phyloP scores from a whole-genome alignment of 2,329 filamentous ascomycete genomes.

The Neofusicoccum parvum region DNA sequence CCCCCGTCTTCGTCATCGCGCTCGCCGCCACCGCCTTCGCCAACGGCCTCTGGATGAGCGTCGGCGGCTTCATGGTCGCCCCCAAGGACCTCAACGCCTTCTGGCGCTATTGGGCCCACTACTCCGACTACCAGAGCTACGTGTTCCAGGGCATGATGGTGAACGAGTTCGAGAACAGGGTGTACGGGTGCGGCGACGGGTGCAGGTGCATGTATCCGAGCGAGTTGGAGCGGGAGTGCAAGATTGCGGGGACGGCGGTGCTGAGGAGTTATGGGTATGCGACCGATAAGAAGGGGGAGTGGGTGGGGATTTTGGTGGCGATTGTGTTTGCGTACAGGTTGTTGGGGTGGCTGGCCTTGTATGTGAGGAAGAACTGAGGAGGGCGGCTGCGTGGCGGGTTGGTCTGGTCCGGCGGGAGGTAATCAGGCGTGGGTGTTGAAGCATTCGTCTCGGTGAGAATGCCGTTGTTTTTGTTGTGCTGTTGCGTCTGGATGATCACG shows the following conservation, averaged over 20 bases:
- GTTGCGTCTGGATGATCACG: too few species aligned
- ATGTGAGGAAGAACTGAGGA: constrained; percentile 34
- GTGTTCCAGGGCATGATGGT: constrained; percentile 95
- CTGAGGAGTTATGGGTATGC: constrained; percentile 70
- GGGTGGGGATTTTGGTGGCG: constrained; percentile 75
- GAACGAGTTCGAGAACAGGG: constrained; percentile 73
- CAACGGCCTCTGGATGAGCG: constrained; percentile 88
- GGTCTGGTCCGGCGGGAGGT: too few species aligned
- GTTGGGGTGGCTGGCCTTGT: constrained; percentile 66
- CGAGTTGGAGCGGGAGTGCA: constrained; percentile 63
- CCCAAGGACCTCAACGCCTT: constrained; percentile 75
- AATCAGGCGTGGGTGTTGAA: too few species aligned
- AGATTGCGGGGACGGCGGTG: constrained; percentile 71
- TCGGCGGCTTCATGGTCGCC: constrained; percentile 79
- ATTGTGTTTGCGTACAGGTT: constrained; percentile 75
- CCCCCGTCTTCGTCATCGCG: constrained; percentile 78
- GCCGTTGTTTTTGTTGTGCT: too few species aligned
- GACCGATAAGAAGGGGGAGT: constrained; percentile 63
- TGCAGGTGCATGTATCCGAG: constrained; percentile 74
- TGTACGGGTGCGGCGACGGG: constrained; percentile 61
- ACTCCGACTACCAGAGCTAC: constrained; percentile 84
- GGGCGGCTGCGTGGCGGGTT: background rate
- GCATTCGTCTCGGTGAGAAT: too few species aligned
- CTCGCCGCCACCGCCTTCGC: constrained; percentile 81
- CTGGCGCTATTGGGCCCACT: constrained; percentile 85